Conservation (phyloP, 148 eudicot genomes). For the Vaccinium corymbosum region DNA sequence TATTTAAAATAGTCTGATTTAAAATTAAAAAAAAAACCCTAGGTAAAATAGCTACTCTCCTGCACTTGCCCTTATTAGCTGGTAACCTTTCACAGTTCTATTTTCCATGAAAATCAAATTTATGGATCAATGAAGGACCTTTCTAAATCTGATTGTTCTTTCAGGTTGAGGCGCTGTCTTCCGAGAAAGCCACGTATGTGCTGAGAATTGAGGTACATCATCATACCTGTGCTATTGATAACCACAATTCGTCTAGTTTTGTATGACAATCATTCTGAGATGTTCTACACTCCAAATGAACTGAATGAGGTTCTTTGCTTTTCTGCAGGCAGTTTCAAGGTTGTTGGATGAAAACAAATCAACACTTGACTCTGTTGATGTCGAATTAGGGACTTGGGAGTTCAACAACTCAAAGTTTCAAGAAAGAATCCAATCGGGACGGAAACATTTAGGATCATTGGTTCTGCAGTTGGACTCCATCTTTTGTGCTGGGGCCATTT, state of each 20-base stretch:
- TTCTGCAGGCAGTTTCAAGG: conserved; percentile 67
- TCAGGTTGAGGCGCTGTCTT: conserved; percentile 91
- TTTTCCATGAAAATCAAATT: neutral
- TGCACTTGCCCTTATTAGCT: neutral
- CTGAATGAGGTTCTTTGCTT: neutral
- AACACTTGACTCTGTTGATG: conserved; percentile 28
- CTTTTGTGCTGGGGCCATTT: conserved; percentile 62
- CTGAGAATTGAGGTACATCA: conserved; percentile 77
- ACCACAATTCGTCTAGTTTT: neutral
- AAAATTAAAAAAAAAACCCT: no score
- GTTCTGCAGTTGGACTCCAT: conserved; percentile 76
- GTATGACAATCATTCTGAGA: neutral
- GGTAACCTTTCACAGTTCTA: neutral
- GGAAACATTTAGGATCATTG: conserved; percentile 72
- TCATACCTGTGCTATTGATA: neutral
- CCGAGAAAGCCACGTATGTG: conserved; percentile 79
- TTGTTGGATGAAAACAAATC: conserved; percentile 68
- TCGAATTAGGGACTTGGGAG: conserved; percentile 52
- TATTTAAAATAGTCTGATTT: no score
- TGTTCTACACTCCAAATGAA: neutral
- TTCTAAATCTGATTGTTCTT: conserved; percentile 20
- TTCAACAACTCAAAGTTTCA: conserved; percentile 49
- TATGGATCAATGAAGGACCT: neutral
- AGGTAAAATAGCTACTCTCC: no score
- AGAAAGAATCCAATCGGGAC: conserved; percentile 60